Evolutionary conservation across 2,329 filamentous ascomycete genomes (phyloP), one percentile per base, ranked within the genome.

Genomic region (Rutstroemia sp.): DNA sequence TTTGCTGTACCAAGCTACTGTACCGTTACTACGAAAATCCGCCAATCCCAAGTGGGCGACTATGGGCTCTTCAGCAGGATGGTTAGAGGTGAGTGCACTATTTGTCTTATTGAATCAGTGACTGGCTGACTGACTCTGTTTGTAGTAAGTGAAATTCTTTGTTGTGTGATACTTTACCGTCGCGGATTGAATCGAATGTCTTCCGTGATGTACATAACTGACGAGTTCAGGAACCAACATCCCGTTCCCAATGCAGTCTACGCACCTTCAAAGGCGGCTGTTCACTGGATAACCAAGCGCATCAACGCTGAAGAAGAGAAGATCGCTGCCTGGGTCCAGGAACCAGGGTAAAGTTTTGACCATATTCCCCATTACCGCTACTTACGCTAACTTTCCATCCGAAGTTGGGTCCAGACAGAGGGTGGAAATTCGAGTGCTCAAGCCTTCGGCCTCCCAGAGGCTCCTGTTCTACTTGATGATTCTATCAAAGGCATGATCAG

Each of bases 1-100:
- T 17, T 56, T 58, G 1, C 60, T 72, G 14, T 72, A 66, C 57
- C 68, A 71, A 45, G 69, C 69, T 14, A 64, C 58, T n/a, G 57
- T 52, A 5, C 57, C 60, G 5, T 40, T 42, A 17, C 9, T 51
- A 19, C 10, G 27, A 4, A 40, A 25, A 25, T 51, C 48, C n/a
- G 27, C 21, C 14, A 17, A 39, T 14, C 48, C 21, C 4, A 51
- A 10, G n/a, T 51, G 36, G 19, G 23, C 23, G 1, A 16, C 34
- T 19, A 42, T 51, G 21, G 36, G 48, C 16, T 40, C 34, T 7
- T 5, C 36, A 2, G 48, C 36, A 16, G 48, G 48, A 19, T 44
- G 14, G 40, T n/a, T 44, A 8, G 40, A 19, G 40, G n/a, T 44
- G n/a, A 44, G 21, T 23, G 21, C 21, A 23, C 21, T 23, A 23